Conservation (phyloP, 2,329 filamentous ascomycete genomes). For the Penicillium sp. region DNA sequence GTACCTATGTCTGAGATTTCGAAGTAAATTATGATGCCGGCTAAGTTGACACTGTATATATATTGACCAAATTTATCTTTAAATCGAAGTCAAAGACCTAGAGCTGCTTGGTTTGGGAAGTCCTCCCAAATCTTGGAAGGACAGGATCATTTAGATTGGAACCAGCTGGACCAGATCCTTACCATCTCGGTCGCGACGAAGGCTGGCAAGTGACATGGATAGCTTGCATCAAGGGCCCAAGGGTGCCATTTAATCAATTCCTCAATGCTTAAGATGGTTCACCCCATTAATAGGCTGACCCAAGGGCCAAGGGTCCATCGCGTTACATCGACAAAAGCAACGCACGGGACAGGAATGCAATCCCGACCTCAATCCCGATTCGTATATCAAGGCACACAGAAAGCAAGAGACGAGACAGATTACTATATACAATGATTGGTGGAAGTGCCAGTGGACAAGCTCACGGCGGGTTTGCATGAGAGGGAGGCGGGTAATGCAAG, state of each 20-base stretch:
- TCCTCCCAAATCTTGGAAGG: too few relatives aligned
- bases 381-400: background rate
- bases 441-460: background rate
- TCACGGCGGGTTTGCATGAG: background rate
- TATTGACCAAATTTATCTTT: too few relatives aligned
- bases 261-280: background rate
- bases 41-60: too few relatives aligned
- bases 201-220: background rate
- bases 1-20: too few relatives aligned
- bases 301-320: background rate
- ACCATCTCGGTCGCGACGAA: background rate
- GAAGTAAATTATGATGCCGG: too few relatives aligned
- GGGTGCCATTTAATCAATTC: background rate
- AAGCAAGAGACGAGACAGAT: background rate
- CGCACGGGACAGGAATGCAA: background rate
- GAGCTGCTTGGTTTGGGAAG: too few relatives aligned
- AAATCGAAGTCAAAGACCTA: too few relatives aligned
- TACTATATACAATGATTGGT: background rate
- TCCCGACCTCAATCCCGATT: too few relatives aligned
- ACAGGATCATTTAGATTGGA: too few relatives aligned
- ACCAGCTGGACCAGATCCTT: too few relatives aligned
- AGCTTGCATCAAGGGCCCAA: background rate
- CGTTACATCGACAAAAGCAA: background rate
- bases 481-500: conserved; percentile 8
- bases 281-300: background rate